These are phyloP conservation scores for Annulohypoxylon bovei DNA, from an alignment of 495 filamentous ascomycete species.

Conservation along the genomic window DNA sequence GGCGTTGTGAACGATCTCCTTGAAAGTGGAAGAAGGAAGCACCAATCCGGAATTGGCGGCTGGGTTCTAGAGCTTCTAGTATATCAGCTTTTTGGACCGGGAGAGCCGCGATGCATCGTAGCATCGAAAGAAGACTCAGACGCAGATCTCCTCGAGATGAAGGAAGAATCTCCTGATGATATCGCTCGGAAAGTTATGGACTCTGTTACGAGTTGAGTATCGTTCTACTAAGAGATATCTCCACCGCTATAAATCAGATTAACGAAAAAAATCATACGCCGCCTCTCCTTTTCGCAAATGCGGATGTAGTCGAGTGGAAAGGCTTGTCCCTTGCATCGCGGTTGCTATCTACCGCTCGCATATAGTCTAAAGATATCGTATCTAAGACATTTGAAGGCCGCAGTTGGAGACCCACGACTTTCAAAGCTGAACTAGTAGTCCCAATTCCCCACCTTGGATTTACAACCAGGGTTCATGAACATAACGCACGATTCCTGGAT, in stretches of 20 bases:
- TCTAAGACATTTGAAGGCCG: not conserved
- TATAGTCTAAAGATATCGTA: not conserved
- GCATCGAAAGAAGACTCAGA: conserved; percentile 36
- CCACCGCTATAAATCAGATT: too few relatives aligned
- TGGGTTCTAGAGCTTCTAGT: conserved; percentile 44
- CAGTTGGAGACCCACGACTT: not conserved
- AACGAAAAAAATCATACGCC: too few relatives aligned
- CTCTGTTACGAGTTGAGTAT: not conserved
- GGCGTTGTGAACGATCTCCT: conserved; percentile 46
- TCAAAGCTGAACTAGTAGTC: not conserved
- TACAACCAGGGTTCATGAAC: not conserved
- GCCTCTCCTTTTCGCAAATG: too few relatives aligned
- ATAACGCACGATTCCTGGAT: not conserved
- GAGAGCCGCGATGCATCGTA: conserved; percentile 40
- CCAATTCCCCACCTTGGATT: not conserved
- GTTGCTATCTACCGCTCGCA: not conserved
- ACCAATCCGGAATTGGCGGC: conserved; percentile 15
- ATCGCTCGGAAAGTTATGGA: conserved; percentile 13
- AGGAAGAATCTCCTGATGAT: conserved; percentile 33
- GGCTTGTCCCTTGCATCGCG: not conserved
- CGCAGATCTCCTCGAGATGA: conserved; percentile 32
- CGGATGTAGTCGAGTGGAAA: not conserved
- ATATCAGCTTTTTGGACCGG: conserved; percentile 41
- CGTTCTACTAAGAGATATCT: too few relatives aligned
- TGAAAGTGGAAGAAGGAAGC: conserved; percentile 36